These are phyloP conservation scores for Verticillium klebahnii DNA, from an alignment of 2,329 filamentous ascomycete species.

Conservation along the genomic window DNA sequence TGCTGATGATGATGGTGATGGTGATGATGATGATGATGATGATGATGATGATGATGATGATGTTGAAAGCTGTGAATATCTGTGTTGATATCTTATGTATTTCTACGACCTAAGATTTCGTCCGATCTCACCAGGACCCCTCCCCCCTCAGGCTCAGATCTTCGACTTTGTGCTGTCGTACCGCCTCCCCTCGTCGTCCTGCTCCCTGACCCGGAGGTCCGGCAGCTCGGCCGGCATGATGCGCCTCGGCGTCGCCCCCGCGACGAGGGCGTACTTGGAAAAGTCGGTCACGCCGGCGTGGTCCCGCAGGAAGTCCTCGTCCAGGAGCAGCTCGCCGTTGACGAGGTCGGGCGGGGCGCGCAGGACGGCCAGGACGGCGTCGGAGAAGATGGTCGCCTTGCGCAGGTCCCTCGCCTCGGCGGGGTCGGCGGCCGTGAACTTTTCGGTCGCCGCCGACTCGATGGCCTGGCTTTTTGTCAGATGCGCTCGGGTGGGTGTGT, in stretches of 20 bases:
- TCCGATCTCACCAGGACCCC: neutral
- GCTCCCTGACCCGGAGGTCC: conserved; percentile 67
- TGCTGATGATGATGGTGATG: no score
- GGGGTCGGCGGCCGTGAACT: conserved; percentile 39
- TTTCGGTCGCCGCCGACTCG: conserved; percentile 68
- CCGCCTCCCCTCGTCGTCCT: conserved; percentile 72
- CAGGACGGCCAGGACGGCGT: conserved; percentile 72
- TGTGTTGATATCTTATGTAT: no score
- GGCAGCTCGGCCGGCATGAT: conserved; percentile 75
- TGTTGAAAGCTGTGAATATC: no score
- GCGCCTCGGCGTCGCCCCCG: conserved; percentile 58
- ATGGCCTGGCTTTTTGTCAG: conserved; percentile 42
- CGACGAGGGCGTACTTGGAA: conserved; percentile 64
- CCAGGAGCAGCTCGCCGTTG: conserved; percentile 68
- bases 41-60: no score
- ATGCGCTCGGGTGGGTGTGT: no score
- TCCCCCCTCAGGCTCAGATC: conserved; percentile 19
- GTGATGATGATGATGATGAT: no score
- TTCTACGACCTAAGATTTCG: neutral
- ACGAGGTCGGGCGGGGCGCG: conserved; percentile 52
- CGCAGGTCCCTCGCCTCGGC: conserved; percentile 55
- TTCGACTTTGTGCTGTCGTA: conserved; percentile 58
- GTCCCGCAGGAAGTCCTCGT: conserved; percentile 74
- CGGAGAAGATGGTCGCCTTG: conserved; percentile 70
- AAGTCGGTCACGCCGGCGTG: conserved; percentile 66